Base-by-base conservation (phyloP, 371 early-diverging fungal genomes). In the Apophysomyces trapeziformis region DNA sequence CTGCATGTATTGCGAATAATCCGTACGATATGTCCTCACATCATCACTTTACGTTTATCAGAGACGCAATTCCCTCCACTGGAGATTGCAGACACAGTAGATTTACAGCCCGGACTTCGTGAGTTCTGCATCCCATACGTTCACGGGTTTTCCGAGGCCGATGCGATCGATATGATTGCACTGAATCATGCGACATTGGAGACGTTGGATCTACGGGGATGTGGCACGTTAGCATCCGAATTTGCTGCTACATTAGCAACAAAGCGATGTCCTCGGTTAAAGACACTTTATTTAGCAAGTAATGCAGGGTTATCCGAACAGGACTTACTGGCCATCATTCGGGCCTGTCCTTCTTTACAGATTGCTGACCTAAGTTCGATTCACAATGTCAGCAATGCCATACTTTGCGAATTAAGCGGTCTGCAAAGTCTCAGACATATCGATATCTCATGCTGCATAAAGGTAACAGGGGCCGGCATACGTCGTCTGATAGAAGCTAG, bases 391-490 rank as follows among this genome's bases (percentile, higher is more conserved):
- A 70, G 63, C 14, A 75, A 78, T 41, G 36, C 16, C 0, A 57
- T 73, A 5, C n/a, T 75, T 9, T 59, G 37, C 4, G 67, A 60
- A 6, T 7, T 81, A 11, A 62, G 58, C 5, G 57, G 38, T 5
- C 57, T 62, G 18, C 36, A 35, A 11, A 41, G 58, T 12, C 45
- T 74, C 7, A 47, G 37, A 14, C 2, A 43, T 5, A 16, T 81
- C 1, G 73, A 81, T 62, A 59, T 81, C 5, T 69, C 74, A 1
- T 38, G 57, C 6, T 74, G 75, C 18, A 62, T 32, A 26, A 58
- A 58, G 2, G 64, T 81, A 1, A 78, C 78, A 3, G 81, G 81
- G 9, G 36, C 58, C 2, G 78, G 78, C 0, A 6, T 81, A 0
- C 65, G 71, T 12, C 38, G 62, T 0, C n/a, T 77, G 7, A 59